Evolutionary conservation across 2,329 filamentous ascomycete species (phyloP), one percentile per base, ranked within the genome.

Genomic region (Magnaporthiopsis incrustans): DNA sequence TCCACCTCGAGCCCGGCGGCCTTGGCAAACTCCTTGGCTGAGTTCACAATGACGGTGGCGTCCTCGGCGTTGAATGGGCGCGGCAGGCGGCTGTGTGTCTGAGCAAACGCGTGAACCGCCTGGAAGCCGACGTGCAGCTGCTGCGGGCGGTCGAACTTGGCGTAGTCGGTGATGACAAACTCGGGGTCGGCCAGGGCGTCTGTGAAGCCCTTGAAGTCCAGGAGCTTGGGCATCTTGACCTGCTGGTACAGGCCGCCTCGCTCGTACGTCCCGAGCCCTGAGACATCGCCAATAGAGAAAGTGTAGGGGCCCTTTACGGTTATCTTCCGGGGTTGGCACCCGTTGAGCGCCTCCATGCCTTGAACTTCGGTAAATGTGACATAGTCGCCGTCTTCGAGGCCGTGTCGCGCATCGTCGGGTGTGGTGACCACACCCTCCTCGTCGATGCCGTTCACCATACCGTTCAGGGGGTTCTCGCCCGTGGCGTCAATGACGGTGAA

Each of bases 161-260:
- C 95, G 73, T 93, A 99, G 75, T 99, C 95, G 27, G 95, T 96
- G 66, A 97, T 86, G 71, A 98, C 78, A 68, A 96, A 87, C 71
- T 97, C 94, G 2, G 95, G 95, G 65, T 92, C 90, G 77, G 91
- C 91, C 64, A 97, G 77, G 66, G 96, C 86, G 63, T 85, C 79
- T 57, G 87, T 87, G 65, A 97, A 85, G 57, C 87, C 82, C 79
- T 97, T 91, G 78, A 98, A 99, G 74, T 95, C 85, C 71, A 98
- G 78, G 64, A 92, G 85, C 79, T 95, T 97, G 62, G 95, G 95
- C 94, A 97, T 97, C 84, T 98, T 99, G 76, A 98, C 95, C 77
- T 99, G 95, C 56, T 91, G 89, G 76, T 90, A 99, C 66, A 97
- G 85, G 66, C 95, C 95, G 60, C 94, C 94, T 62, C 90, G 85